Base-by-base conservation (phyloP, 2,329 filamentous ascomycete species). In the Ophiostoma sp. region DNA sequence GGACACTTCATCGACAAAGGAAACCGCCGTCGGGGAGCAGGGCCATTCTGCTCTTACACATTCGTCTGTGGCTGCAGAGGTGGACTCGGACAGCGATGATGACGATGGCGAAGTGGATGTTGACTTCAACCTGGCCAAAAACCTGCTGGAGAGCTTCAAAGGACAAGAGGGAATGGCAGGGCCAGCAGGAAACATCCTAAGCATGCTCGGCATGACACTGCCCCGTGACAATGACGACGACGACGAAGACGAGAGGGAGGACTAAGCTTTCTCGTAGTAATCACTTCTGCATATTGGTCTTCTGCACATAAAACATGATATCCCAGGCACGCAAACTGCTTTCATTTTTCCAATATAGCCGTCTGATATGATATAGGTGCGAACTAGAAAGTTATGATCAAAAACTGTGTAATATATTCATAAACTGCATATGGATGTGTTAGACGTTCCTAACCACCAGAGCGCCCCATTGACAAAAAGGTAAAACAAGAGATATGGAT, bases 121-220 rank as follows among this genome's bases (percentile, higher is more conserved):
- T 41, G 91, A 98, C 75, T 90, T 93, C 73, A 94, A 95, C 71
- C 82, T 99, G 38, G 93, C 91, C 18, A 92, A 90, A 77, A 98
- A 98, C 74, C 81, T 99, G 67, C 81, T 99, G 1, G 92, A 97
- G 77, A 94, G 92, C 74, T 93, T 99, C 78, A 96, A 96, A 75
- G 89, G 91, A 16, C 94, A 98, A 77, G 92, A 83, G 18, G 95
- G 95, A 12, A 86, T 90, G 81, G 83, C 92, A 44, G 95, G 95
- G 0, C 95, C 95, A 0, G 90, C 91, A 2, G 88, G 93, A 0
- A 98, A 97, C 76, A 81, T 99, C 70, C 83, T 99, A 74, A 89
- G 88, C 6, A 85, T 96, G 79, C 90, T 98, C 89, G 93, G 93
- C 0, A 81, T 97, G 72, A 84, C 86, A 55, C 81, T 97, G 69